Percentiles rank a stretch among this genome's conserved stretches.
phyloP scores from a whole-genome alignment of 306 rosid genomes.

The Gillenia trifoliata region DNA sequence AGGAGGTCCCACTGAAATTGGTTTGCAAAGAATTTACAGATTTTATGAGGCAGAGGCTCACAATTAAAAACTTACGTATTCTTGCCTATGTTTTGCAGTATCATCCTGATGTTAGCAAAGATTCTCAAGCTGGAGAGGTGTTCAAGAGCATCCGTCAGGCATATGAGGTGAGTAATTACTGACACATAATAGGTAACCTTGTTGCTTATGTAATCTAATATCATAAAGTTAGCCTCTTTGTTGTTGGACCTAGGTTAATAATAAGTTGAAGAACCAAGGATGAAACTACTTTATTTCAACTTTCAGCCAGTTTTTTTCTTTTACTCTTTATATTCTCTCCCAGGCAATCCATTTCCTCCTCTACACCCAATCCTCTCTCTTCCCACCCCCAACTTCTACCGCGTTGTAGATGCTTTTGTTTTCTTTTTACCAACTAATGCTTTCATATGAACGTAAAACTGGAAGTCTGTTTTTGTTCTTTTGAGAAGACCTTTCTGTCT shows the following conservation, averaged over 20 bases:
- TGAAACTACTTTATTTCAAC: neutral
- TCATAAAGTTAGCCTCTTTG: neutral
- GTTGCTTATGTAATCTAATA: neutral
- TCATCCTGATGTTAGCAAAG: constrained; percentile 93
- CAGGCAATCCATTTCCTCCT: neutral
- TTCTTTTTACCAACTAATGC: neutral
- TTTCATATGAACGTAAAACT: neutral
- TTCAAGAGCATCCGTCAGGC: constrained; percentile 77
- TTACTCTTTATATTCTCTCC: neutral
- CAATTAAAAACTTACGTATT: neutral
- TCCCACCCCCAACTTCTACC: neutral
- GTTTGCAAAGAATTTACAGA: neutral
- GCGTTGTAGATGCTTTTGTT: neutral
- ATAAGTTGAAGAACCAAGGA: neutral
- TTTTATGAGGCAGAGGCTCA: neutral
- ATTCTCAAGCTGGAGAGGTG: constrained; percentile 56
- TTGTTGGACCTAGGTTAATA: neutral
- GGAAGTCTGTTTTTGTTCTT: neutral
- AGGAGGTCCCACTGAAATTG: neutral
- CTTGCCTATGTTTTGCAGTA: constrained; percentile 46
- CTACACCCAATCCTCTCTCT: neutral
- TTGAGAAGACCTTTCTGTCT: neutral
- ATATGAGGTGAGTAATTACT: constrained; percentile 51
- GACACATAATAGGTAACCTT: neutral
- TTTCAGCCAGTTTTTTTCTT: neutral